Base-by-base conservation (phyloP, 2,329 filamentous ascomycete species). In the Clonostachys solani region DNA sequence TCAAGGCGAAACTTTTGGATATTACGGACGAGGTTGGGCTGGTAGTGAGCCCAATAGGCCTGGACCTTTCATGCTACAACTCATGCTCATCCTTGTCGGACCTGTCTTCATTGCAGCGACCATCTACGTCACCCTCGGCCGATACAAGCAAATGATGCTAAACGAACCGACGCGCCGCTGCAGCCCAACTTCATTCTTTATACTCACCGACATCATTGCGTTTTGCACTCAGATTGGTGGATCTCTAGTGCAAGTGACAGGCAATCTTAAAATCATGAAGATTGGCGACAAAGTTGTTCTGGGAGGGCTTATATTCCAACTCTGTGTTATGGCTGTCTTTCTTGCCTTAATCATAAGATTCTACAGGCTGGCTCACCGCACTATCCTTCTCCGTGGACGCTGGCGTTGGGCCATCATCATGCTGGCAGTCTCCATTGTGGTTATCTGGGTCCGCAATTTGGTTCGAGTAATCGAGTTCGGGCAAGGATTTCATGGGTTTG, bases 41-140 rank as follows among this genome's bases (percentile, higher is more conserved):
- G 50, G 48, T 33, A 33, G 29, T 12, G 13, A 12, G 3, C 50
- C 50, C 4, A 29, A 52, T 18, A 50, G 46, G 2, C 50, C 50
- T 10, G 29, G 15, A 2, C 50, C 50, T 9, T 52, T 50, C 16
- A 52, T 52, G 50, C 46, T 52, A 1, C 50, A 52, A n/a, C 50
- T 52, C 36, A 52, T 52, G 50, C 42, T 52, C 13, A 52, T 52
- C 38, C 44, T 52, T 18, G 50, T 64, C 50, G 68, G 64, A 8
- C 68, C 68, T 45, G 67, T 72, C 49, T 72, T 68, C 53, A 71
- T 80, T 75, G 54, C 79, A 29, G 84, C 83, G 1, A 81, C 80
- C 49, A 81, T 87, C 57, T 88, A 87, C 60, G 75, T 87, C 46
- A 84, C 80, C 29, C 71, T 86, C 33, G 50, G 50, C 8, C 48